Evolutionary conservation across 2,329 filamentous ascomycete genomes (phyloP), one percentile per base, ranked within the genome.

Genomic region (Cladosporium sp.): DNA sequence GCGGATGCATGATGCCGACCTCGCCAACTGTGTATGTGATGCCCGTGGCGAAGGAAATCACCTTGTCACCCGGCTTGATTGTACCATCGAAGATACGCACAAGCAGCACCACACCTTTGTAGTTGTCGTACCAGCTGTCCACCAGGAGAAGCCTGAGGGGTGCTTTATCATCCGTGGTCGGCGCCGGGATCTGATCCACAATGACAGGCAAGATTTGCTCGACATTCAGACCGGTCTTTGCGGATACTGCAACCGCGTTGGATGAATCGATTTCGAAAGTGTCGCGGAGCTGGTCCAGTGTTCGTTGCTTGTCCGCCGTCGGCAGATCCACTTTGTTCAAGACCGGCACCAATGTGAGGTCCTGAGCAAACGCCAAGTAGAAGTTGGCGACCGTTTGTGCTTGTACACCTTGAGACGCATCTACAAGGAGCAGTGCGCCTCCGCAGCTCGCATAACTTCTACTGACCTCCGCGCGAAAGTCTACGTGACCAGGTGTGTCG

Each of bases 311-410:
- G 74, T 99, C 95, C 7, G 95, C 92, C 12, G 93, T 91, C 0
- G 91, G 89, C 73, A 99, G 86, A 77, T 99, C 95, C 63, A 99
- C 90, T 83, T 99, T 99, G 82, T 99, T 99, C 73, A 99, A 86
- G 28, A 99, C 92, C 0, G 95, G 95, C 3, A 99, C 88, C 68
- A 99, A 85, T 26, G 88, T 85, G 61, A 99, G 81, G 18, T 92
- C 92, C 77, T 98, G 92, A 1, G 94, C 89, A 79, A 99, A 99
- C 8, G 95, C 95, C 28, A 98, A 87, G 77, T 98, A 97, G 80
- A 99, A 99, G 78, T 99, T 99, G 68, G 95, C 95, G 10, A 99
- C 95, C 0, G 95, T 99, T 82, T 99, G 95, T 5, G 95, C 95
- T 80, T 99, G 95, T 2, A 99, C 89, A 55, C 95, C 95, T 79